Conservation (phyloP, 768 basidiomycete genomes). For the Candolleomyces eurysporus region DNA sequence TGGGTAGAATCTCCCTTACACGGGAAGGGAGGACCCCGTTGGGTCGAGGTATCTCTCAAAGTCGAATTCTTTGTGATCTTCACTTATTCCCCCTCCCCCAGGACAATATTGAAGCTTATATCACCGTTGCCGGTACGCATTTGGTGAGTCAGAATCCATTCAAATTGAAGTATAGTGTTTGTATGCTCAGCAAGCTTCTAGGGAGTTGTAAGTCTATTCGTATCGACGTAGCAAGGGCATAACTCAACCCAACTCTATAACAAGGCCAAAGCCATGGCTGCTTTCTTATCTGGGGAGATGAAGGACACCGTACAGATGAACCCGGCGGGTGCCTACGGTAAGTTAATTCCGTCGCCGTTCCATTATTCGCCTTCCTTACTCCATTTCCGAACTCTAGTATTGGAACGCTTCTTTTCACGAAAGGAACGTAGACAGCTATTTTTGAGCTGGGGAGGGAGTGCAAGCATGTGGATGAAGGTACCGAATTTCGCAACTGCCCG, state of each 20-base stretch:
- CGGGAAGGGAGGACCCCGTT: conserved; percentile 78
- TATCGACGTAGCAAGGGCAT: not conserved
- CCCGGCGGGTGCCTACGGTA: conserved; percentile 76
- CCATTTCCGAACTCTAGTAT: conserved; percentile 40
- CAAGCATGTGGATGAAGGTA: conserved; percentile 92
- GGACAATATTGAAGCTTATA: conserved; percentile 83
- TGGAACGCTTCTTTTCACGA: conserved; percentile 88
- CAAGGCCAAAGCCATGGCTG: conserved; percentile 91
- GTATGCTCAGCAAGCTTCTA: conserved; percentile 22
- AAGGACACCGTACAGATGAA: conserved; percentile 87
- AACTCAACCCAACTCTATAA: not conserved
- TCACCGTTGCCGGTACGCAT: conserved; percentile 85
- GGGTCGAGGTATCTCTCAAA: conserved; percentile 74
- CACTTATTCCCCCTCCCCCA: conserved; percentile 22
- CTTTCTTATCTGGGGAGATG: conserved; percentile 95
- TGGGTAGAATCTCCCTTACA: conserved; percentile 91
- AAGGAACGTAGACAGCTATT: conserved; percentile 88
- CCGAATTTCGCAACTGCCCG: not conserved
- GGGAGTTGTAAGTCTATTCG: conserved; percentile 60
- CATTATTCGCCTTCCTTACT: not conserved
- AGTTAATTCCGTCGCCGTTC: conserved; percentile 6
- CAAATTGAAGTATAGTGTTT: not conserved
- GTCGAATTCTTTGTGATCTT: not conserved
- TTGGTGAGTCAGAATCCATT: conserved; percentile 45
- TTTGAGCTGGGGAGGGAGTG: conserved; percentile 93